Conservation (phyloP, 1,139 yeast species). For the Kurtzmaniella natalensis region DNA sequence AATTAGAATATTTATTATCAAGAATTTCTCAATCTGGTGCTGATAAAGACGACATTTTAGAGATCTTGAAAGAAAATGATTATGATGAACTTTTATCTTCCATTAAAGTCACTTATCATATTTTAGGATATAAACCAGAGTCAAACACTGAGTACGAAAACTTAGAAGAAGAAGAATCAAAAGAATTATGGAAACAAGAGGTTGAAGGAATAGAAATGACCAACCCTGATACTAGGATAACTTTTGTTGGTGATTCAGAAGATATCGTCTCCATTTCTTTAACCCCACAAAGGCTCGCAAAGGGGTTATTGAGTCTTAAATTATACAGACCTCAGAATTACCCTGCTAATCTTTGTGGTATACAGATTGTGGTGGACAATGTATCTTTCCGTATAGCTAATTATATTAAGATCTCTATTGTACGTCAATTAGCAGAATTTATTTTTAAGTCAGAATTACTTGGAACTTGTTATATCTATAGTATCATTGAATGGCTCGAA, state of each 20-base stretch:
- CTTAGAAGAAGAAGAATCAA: conserved; percentile 15
- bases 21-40: conserved; percentile 64
- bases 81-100: conserved; percentile 51
- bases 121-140: conserved; percentile 23
- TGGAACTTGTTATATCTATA: conserved; percentile 68
- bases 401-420: conserved; percentile 66
- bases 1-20: conserved; percentile 41
- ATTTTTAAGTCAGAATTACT: conserved; percentile 37
- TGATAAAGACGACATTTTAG: conserved; percentile 59
- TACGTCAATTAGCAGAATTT: conserved; percentile 43
- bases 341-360: conserved; percentile 60
- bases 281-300: conserved; percentile 25
- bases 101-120: conserved; percentile 43
- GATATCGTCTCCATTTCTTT: conserved; percentile 28
- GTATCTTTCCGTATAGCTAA: conserved; percentile 55
- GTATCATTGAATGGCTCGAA: conserved; percentile 72
- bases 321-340: conserved; percentile 50
- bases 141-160: neutral
- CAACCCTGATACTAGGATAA: conserved; percentile 32
- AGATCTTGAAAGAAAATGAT: conserved; percentile 37
- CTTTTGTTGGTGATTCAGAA: conserved; percentile 17
- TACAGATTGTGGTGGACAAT: conserved; percentile 50
- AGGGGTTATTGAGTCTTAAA: conserved; percentile 40
- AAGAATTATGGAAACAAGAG: conserved; percentile 69
- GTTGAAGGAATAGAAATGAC: conserved; percentile 62